These are phyloP conservation scores for Cystobasidiaceae sp. DNA, from an alignment of 1,284 basidiomycete species.

Conservation along the genomic window DNA sequence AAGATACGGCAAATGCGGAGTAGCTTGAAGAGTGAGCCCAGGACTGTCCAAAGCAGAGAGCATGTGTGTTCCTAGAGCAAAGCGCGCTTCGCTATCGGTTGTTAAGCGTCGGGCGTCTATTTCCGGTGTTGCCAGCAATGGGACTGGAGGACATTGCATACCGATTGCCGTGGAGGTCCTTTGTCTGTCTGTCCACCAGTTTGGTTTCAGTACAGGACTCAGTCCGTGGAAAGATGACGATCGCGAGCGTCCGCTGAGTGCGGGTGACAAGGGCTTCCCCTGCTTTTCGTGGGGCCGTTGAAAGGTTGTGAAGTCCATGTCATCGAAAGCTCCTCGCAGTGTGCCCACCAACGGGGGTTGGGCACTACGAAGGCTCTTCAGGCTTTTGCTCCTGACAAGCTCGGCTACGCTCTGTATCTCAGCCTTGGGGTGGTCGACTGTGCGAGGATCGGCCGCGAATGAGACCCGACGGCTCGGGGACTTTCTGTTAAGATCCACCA, in stretches of 20 bases:
- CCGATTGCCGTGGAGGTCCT: constrained; percentile 14
- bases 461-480: not conserved
- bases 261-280: no score
- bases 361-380: not conserved
- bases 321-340: not conserved
- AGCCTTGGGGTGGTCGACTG: no score
- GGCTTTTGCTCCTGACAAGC: not conserved
- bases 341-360: not conserved
- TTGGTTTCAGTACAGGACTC: not conserved
- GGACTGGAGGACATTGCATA: constrained; percentile 10
- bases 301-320: not conserved
- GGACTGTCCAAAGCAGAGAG: constrained; percentile 15
- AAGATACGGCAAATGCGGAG: not conserved
- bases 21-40: not conserved
- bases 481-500: not conserved
- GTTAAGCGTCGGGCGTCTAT: not conserved
- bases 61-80: constrained; percentile 20
- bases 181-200: not conserved
- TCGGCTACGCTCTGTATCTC: not conserved
- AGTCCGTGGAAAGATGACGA: not conserved
- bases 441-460: not conserved
- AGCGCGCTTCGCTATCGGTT: constrained; percentile 18
- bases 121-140: not conserved
- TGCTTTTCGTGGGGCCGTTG: not conserved
- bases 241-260: not conserved